Evolutionary conservation across 2,329 filamentous ascomycete species (phyloP).

Genomic region (Penicillium sp.): DNA sequence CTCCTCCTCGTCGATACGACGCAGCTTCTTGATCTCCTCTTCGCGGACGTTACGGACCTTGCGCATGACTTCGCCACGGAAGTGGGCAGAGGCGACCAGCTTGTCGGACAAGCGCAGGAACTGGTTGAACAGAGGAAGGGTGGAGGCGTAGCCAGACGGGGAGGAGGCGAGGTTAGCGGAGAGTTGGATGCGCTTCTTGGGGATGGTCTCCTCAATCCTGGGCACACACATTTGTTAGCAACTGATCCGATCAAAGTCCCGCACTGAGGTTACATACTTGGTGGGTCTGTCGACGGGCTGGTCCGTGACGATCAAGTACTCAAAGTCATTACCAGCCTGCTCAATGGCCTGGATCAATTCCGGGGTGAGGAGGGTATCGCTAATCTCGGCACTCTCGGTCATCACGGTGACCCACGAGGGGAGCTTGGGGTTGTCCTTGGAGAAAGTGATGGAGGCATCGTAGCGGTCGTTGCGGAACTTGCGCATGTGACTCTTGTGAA

Average conservation of each 20-base stretch:
- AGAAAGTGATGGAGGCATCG: conserved; percentile 86
- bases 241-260: neutral
- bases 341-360: conserved; percentile 79
- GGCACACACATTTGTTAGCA: conserved; percentile 7
- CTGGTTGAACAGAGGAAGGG: conserved; percentile 73
- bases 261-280: conserved; percentile 60
- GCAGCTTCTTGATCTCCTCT: conserved; percentile 73
- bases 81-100: conserved; percentile 73
- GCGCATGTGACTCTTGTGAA: conserved; percentile 95
- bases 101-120: conserved; percentile 83
- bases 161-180: conserved; percentile 66
- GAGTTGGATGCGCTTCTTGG: conserved; percentile 83
- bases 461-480: conserved; percentile 86
- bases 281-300: conserved; percentile 83
- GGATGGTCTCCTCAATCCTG: conserved; percentile 77
- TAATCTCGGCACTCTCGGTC: conserved; percentile 95
- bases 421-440: conserved; percentile 88
- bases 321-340: conserved; percentile 73
- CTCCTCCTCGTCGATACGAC: conserved; percentile 72
- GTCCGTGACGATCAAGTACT: conserved; percentile 86
- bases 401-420: conserved; percentile 89
- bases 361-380: conserved; percentile 79
- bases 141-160: conserved; percentile 58
- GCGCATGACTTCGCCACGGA: conserved; percentile 84
- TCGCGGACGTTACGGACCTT: conserved; percentile 81